Conservation (phyloP, 768 basidiomycete genomes). For the Terana coerulea region DNA sequence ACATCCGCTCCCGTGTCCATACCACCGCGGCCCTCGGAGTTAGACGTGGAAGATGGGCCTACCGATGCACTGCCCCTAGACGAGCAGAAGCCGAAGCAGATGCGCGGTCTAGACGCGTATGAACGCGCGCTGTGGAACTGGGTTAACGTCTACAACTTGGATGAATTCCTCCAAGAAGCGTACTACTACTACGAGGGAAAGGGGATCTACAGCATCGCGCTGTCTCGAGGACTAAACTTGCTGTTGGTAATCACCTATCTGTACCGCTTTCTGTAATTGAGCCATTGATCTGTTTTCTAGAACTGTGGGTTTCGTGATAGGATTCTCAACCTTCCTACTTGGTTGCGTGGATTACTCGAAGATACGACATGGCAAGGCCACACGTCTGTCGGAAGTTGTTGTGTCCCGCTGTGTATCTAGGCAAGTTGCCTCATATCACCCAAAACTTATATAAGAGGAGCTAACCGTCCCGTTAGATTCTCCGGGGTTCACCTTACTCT, state of each 20-base stretch:
- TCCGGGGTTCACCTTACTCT: slow-evolving; percentile 81
- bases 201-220: slow-evolving; percentile 92
- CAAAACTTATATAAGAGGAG: too few species aligned
- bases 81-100: slow-evolving; percentile 35
- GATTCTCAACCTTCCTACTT: slow-evolving; percentile 94
- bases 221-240: slow-evolving; percentile 88
- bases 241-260: slow-evolving; percentile 58
- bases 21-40: slow-evolving; percentile 64
- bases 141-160: slow-evolving; percentile 98
- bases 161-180: slow-evolving; percentile 91
- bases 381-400: slow-evolving; percentile 74
- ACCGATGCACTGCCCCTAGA: slow-evolving; percentile 15
- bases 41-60: slow-evolving; percentile 37
- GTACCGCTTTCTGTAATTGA: slow-evolving; percentile 23
- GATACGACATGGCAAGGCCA: slow-evolving; percentile 63
- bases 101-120: slow-evolving; percentile 75
- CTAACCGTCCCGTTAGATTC: too few species aligned
- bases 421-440: slow-evolving; percentile 36
- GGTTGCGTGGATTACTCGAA: slow-evolving; percentile 93
- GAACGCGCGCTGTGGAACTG: slow-evolving; percentile 97
- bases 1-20: slow-evolving; percentile 40
- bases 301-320: slow-evolving; percentile 96
- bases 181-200: slow-evolving; percentile 97
- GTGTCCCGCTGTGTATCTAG: slow-evolving; percentile 80
- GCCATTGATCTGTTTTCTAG: slow-evolving; percentile 38